Evolutionary conservation across 768 basidiomycete genomes (phyloP), one percentile per base, ranked within the genome.

Genomic region (Collybiopsis confluens): DNA sequence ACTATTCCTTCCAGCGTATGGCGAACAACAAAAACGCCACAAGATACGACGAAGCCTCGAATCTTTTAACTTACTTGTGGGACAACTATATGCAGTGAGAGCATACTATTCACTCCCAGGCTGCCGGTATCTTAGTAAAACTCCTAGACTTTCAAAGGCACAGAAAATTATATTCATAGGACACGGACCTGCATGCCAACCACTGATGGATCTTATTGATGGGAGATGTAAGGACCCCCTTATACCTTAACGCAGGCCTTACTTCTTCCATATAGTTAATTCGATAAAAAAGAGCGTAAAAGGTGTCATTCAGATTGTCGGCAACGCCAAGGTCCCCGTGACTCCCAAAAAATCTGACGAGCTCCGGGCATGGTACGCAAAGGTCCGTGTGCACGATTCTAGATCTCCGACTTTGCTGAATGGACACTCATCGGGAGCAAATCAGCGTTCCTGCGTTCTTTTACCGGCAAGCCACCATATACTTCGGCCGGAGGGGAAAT

Each of bases 61-160:
- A 37, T 11, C 36, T 41, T 21, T 65, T 96, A 54, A 76, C 77
- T 3, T 96, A 98, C 65, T 68, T 98, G 10, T 99, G 97, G 97
- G 96, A 98, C 67, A 96, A 98, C 62, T 95, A 94, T 63, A 76
- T 98, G 57, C 84, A 89, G 95, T 97, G 61, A 55, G 89, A 66
- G 16, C n/a, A 44, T 42, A 55, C n/a, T n/a, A 45, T 37, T 20
- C 6, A 13, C 16, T 9, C 7, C 9, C 33, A 16, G 23, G 18
- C n/a, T 28, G 4, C 45, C 20, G 20, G 38, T 57, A 0, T 43
- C n/a, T 54, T 20, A 26, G 35, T 27, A n/a, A 33, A 54, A 18
- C 15, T 10, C 42, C 5, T 60, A 94, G 92, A 55, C 73, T 96
- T 58, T 87, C 86, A 5, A 77, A 76, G 20, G 89, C 88, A 7